Base-by-base conservation (phyloP, 495 filamentous ascomycete genomes). In the Annulohypoxylon bovei region DNA sequence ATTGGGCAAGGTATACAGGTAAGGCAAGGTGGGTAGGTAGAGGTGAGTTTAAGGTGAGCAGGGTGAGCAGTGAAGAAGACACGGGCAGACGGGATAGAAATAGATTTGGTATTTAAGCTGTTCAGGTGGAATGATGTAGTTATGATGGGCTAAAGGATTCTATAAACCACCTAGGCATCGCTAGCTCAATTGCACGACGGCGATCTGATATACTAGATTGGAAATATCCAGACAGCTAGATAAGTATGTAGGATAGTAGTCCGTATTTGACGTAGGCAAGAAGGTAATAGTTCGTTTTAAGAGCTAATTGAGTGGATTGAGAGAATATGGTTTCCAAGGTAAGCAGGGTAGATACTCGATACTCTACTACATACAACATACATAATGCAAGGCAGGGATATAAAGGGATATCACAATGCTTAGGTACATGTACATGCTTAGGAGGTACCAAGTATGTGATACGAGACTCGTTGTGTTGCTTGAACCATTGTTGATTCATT, bases 61-160 rank as follows among this genome's bases (percentile, higher is more conserved):
- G 25, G 40, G 42, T 46, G 37, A 42, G 20, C 28, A n/a, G 42
- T 46, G 37, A 42, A 14, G 37, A n/a, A 57, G 25, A 54, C 6
- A 49, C 7, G 40, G 25, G 47, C 18, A 54, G 9, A 49, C 7
- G 40, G 25, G 47, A 32, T 35, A 39, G 39, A 50, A 44, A 39
- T 55, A 50, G 49, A 16, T 61, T 4, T 55, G 25, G 44, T 44
- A 50, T 55, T 59, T n/a, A n/a, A n/a, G n/a, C n/a, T n/a, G n/a
- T 47, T 3, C 56, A 50, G 42, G 57, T 66, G 56, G 46, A 40
- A 67, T 71, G 68, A 71, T 67, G 62, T 67, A 64, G 58, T 23
- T 67, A 71, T 71, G 68, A 71, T 71, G 58, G 32, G 12, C 54
- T 35, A 66, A 30, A 40, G 57, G 54, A 54, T 23, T 23, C 37